phyloP scores from a whole-genome alignment of 2,329 filamentous ascomycete genomes.

The Diplodia sapinea region DNA sequence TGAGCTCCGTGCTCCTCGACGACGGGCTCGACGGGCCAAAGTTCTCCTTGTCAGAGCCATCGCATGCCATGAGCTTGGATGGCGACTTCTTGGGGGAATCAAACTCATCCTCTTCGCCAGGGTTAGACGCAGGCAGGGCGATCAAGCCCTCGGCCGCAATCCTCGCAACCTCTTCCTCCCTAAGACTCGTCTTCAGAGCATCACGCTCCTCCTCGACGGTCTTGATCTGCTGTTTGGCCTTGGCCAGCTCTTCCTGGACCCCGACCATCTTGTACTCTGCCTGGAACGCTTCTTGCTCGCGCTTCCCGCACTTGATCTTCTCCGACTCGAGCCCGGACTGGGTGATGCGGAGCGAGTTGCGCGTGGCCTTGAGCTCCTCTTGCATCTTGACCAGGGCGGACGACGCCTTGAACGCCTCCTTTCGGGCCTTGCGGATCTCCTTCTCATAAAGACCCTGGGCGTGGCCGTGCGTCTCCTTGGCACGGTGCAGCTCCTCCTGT shows the following conservation, averaged over 20 bases:
- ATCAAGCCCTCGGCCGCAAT: constrained; percentile 75
- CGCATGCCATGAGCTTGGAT: constrained; percentile 48
- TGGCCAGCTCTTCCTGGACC: constrained; percentile 70
- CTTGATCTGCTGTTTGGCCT: constrained; percentile 67
- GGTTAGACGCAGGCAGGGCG: constrained; percentile 62
- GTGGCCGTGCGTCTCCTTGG: constrained; percentile 67
- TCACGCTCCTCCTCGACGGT: constrained; percentile 76
- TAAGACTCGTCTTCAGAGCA: constrained; percentile 71
- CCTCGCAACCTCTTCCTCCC: constrained; percentile 74
- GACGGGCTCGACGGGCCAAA: constrained; percentile 38
- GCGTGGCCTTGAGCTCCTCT: constrained; percentile 71
- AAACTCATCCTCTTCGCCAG: constrained; percentile 65
- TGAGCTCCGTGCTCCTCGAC: constrained; percentile 42
- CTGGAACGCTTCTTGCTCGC: constrained; percentile 73
- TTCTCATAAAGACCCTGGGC: constrained; percentile 67
- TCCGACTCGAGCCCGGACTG: constrained; percentile 68
- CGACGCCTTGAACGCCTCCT: constrained; percentile 77
- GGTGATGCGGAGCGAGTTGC: constrained; percentile 59
- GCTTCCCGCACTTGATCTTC: constrained; percentile 64
- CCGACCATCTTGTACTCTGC: constrained; percentile 70
- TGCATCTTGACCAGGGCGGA: constrained; percentile 73
- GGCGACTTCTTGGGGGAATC: constrained; percentile 64
- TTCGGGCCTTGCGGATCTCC: constrained; percentile 71
- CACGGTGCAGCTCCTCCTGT: constrained; percentile 72
- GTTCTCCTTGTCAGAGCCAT: constrained; percentile 55